These are phyloP conservation scores for Penicillium frequentans DNA, from an alignment of 2,329 filamentous ascomycete genomes.

Conservation along the genomic window DNA sequence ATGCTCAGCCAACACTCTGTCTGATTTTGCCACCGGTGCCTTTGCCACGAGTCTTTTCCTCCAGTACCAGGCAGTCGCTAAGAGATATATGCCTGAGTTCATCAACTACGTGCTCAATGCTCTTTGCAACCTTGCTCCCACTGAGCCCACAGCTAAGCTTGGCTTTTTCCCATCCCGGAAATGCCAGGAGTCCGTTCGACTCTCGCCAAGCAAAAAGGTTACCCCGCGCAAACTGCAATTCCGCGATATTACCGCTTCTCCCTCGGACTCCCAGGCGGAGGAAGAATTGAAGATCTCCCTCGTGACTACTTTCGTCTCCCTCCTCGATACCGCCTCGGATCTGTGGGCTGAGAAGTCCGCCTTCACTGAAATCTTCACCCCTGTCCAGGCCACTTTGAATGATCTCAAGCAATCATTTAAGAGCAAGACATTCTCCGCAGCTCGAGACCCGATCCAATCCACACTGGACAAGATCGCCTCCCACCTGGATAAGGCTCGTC, in stretches of 20 bases:
- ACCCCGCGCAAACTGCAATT: conserved; percentile 58
- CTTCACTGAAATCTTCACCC: conserved; percentile 76
- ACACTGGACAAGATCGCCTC: conserved; percentile 39
- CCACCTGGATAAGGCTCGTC: conserved; percentile 58
- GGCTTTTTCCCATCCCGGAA: conserved; percentile 64
- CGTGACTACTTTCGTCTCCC: conserved; percentile 61
- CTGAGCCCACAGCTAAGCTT: conserved; percentile 47
- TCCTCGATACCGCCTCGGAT: conserved; percentile 68
- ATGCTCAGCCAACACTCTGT: conserved; percentile 63
- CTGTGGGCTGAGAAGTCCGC: conserved; percentile 72
- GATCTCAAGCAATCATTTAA: conserved; percentile 60
- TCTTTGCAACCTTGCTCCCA: conserved; percentile 65
- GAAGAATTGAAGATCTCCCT: conserved; percentile 59
- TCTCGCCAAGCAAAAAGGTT: conserved; percentile 38
- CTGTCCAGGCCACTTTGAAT: conserved; percentile 58
- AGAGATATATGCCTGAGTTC: conserved; percentile 85
- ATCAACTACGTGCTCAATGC: conserved; percentile 79
- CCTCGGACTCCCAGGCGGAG: conserved; percentile 23
- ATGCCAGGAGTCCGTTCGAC: conserved; percentile 53
- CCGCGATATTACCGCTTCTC: conserved; percentile 51
- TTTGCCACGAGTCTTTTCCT: conserved; percentile 77
- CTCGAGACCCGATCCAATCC: conserved; percentile 30
- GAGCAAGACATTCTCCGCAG: conserved; percentile 49
- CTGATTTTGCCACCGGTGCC: conserved; percentile 70
- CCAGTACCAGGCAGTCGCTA: conserved; percentile 80